These are phyloP conservation scores for Calonectria fujianensis DNA, from an alignment of 2,329 filamentous ascomycete species.

Conservation along the genomic window DNA sequence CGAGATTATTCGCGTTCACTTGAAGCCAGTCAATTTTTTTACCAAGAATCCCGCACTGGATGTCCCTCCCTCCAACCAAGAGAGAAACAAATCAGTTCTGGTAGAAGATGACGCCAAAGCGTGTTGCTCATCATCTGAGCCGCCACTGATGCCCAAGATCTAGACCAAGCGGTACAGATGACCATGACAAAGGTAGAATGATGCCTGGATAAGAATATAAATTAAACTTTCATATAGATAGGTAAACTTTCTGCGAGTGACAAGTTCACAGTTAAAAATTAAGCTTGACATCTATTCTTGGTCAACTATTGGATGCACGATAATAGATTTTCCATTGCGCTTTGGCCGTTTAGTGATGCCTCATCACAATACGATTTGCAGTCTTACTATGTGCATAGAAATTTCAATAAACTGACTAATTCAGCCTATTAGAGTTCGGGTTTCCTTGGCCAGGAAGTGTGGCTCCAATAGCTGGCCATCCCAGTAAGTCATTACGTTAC, in stretches of 20 bases:
- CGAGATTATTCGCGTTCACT: constrained; percentile 70
- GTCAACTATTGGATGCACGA: not conserved
- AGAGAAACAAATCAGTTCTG: constrained; percentile 35
- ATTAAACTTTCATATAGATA: not conserved
- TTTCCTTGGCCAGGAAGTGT: too few species aligned
- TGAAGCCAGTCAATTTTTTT: constrained; percentile 72
- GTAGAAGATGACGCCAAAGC: not conserved
- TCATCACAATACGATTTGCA: too few species aligned
- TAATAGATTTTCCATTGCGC: not conserved
- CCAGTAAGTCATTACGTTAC: too few species aligned
- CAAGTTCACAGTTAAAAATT: not conserved
- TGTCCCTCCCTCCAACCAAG: constrained; percentile 48
- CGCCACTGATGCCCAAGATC: constrained; percentile 6
- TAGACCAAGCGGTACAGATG: not conserved
- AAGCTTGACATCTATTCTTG: not conserved
- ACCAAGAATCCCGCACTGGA: constrained; percentile 68
- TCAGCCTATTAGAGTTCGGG: too few species aligned
- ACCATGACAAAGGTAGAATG: not conserved
- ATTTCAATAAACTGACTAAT: too few species aligned
- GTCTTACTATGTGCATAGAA: too few species aligned
- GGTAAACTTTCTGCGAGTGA: not conserved
- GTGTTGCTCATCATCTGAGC: constrained; percentile 5
- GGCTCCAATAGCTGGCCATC: too few species aligned
- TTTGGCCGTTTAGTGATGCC: too few species aligned
- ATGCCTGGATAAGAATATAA: not conserved